These are phyloP conservation scores for Phellopilus nigrolimitatus DNA, from an alignment of 1,284 basidiomycete genomes.

Conservation along the genomic window DNA sequence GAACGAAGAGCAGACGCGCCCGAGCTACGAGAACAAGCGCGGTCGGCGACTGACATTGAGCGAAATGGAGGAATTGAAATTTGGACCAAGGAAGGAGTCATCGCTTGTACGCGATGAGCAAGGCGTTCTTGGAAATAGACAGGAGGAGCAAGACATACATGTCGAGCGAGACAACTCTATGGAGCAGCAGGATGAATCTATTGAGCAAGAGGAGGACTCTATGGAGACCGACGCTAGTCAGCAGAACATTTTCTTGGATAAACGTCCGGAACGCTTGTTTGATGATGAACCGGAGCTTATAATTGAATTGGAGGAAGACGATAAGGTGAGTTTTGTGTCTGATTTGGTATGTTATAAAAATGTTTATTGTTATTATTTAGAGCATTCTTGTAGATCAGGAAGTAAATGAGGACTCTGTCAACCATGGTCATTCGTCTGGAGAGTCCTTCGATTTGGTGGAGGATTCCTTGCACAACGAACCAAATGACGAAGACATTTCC, in stretches of 20 bases:
- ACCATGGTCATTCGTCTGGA: conserved; percentile 8
- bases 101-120: neutral
- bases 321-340: neutral
- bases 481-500: no score
- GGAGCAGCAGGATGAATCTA: neutral
- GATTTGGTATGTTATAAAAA: neutral
- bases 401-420: neutral
- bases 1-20: neutral
- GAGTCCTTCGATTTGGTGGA: no score
- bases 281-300: neutral
- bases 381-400: neutral
- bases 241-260: neutral
- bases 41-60: conserved; percentile 18
- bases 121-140: neutral
- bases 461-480: no score
- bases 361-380: neutral
- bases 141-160: neutral
- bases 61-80: conserved; percentile 16
- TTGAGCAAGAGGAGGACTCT: conserved; percentile 1
- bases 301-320: neutral
- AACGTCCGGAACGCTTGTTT: neutral
- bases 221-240: neutral
- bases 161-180: neutral
- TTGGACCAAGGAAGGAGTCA: conserved; percentile 4
- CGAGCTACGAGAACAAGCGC: conserved; percentile 7